Base-by-base conservation (phyloP, 805 yeast genomes). In the Yamadazyma laniorum region DNA sequence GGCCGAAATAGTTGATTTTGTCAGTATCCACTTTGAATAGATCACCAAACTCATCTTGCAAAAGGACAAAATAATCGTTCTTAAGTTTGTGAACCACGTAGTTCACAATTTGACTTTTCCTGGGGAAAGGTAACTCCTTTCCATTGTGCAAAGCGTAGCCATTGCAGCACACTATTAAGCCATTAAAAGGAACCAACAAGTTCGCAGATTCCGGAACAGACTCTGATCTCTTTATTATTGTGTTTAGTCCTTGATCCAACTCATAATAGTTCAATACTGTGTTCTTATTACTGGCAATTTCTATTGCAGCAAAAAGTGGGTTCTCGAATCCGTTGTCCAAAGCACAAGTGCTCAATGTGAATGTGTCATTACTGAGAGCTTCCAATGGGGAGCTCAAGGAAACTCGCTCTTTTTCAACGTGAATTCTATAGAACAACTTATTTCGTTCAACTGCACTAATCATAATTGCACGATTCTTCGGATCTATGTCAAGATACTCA, bases 281-380 rank as follows among this genome's bases (percentile, higher is more conserved):
- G 1, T 45, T 43, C 4, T 28, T 11, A 5, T 39, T 42, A 4
- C 44, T 28, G 37, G 77, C 82, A 6, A 75, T 61, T 53, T 91
- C 98, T 6, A 93, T 60, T 0, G 90, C 73, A 0, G 88, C 95
- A 72, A 90, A 91, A 7, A 79, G 55, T 0, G 98, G 98, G 52
- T 88, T 89, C 14, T 84, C 93, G 56, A 72, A 82, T 0, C 82
- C 85, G 2, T 82, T 83, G 54, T 89, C 95, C 33, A 91, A 54
- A 0, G 84, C 82, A 13, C 75, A 59, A 2, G 80, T 51, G 12
- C 58, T 58, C 22, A 83, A 63, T 0, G 89, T 79, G 6, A 88
- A 52, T 22, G 67, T 61, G 5, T 78, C 67, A 19, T 75, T 61
- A 30, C 70, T 67, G 7, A 9, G n/a, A 1, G 85, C 80, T 45